Conservation (phyloP, 495 filamentous ascomycete species). For the Baudoinia panamericana region DNA sequence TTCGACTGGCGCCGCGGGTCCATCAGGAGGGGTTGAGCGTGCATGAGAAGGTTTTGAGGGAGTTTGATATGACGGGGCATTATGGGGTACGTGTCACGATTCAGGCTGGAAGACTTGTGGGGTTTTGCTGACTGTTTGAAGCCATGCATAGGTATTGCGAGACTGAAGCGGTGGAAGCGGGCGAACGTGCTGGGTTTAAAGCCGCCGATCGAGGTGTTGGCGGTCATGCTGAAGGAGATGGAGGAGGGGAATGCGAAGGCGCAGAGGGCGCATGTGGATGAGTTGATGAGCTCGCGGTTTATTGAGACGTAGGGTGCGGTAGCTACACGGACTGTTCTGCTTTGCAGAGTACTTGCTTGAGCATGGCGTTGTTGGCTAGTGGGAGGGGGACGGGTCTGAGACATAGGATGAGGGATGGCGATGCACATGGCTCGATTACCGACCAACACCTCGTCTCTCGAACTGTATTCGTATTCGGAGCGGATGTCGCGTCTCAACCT, state of each 20-base stretch:
- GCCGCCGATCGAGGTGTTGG: conserved; percentile 85
- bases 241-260: conserved; percentile 35
- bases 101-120: too few species aligned
- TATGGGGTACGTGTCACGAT: conserved; percentile 64
- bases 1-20: conserved; percentile 45
- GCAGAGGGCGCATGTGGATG: conserved; percentile 68
- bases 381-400: too few species aligned
- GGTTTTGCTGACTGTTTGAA: conserved; percentile 30
- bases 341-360: too few species aligned
- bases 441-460: too few species aligned
- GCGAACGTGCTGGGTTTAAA: conserved; percentile 65
- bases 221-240: conserved; percentile 64
- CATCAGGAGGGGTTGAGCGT: conserved; percentile 60
- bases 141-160: conserved; percentile 78
- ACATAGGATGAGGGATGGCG: too few species aligned
- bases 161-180: conserved; percentile 76
- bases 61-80: conserved; percentile 78
- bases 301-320: conserved; percentile 18
- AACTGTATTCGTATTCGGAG: too few species aligned
- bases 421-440: too few species aligned
- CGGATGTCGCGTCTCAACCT: too few species aligned
- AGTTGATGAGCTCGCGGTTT: conserved; percentile 44
- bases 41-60: conserved; percentile 72
- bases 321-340: too few species aligned
- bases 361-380: too few species aligned